Conservation (phyloP, 2,329 filamentous ascomycete species). For the Trichoderma koningii region DNA sequence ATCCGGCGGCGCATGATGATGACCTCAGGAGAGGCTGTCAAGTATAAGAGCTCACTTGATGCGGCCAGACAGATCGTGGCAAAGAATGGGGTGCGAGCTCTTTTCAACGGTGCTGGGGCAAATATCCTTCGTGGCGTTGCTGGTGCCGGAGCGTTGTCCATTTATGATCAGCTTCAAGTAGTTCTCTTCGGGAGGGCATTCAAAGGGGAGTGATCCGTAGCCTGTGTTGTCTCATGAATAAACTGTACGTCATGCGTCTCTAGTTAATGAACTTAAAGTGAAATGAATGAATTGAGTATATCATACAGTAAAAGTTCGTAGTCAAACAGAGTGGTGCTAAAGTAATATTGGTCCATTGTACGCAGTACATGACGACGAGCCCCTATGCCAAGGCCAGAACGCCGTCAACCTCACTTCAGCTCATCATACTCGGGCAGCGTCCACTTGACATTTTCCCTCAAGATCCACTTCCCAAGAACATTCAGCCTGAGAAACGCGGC, state of each 20-base stretch:
- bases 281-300: too few relatives aligned
- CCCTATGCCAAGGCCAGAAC: too few relatives aligned
- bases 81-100: background rate
- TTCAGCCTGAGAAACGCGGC: background rate
- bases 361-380: background rate
- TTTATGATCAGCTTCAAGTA: slow-evolving; percentile 10
- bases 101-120: slow-evolving; percentile 1
- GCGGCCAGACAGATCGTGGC: background rate
- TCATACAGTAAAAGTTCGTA: background rate
- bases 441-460: slow-evolving; percentile 12
- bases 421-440: background rate
- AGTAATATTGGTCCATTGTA: too few relatives aligned
- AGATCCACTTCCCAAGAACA: background rate
- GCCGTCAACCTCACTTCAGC: background rate
- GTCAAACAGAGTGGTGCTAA: too few relatives aligned
- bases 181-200: background rate
- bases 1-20: slow-evolving; percentile 15
- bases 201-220: background rate
- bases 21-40: slow-evolving; percentile 12
- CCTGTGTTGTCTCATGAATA: background rate
- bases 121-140: slow-evolving; percentile 10
- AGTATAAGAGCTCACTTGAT: slow-evolving; percentile 7
- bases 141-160: slow-evolving; percentile 10
- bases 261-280: background rate
- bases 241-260: too few relatives aligned